These are phyloP conservation scores for Pharus latifolius DNA, from an alignment of 176 grass and related monocot genomes.

Conservation along the genomic window DNA sequence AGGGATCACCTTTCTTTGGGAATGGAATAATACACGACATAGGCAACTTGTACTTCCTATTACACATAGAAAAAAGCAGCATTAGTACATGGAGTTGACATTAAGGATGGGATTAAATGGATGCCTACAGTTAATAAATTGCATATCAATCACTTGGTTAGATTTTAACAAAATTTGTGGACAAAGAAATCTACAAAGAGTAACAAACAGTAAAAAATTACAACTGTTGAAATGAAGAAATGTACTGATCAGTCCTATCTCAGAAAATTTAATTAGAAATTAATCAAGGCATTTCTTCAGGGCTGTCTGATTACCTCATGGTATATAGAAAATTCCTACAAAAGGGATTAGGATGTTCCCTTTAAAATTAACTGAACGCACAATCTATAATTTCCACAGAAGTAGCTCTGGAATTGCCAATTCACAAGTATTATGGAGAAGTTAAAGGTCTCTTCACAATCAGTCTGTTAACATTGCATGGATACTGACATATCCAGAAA, in stretches of 20 bases:
- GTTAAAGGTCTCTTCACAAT: no score
- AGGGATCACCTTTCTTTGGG: conserved; percentile 88
- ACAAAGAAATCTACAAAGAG: background rate
- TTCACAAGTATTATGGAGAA: no score
- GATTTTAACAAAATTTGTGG: background rate
- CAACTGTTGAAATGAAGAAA: background rate
- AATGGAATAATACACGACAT: conserved; percentile 84
- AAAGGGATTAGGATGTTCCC: background rate
- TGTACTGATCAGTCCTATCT: background rate
- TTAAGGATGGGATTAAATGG: conserved; percentile 7
- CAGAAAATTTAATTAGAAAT: background rate
- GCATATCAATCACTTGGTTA: background rate
- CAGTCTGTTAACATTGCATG: no score
- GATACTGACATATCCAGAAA: no score
- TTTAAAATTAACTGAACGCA: background rate
- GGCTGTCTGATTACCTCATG: background rate
- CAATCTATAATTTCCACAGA: background rate
- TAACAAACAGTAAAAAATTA: background rate
- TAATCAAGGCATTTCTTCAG: background rate
- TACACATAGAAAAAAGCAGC: conserved; percentile 13
- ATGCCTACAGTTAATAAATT: background rate
- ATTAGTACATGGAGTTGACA: conserved; percentile 4
- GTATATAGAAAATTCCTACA: background rate
- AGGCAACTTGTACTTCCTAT: conserved; percentile 81
- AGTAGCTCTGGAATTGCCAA: background rate